Base-by-base conservation (phyloP, 495 filamentous ascomycete species). In the Umbilicaria muhlenbergii region DNA sequence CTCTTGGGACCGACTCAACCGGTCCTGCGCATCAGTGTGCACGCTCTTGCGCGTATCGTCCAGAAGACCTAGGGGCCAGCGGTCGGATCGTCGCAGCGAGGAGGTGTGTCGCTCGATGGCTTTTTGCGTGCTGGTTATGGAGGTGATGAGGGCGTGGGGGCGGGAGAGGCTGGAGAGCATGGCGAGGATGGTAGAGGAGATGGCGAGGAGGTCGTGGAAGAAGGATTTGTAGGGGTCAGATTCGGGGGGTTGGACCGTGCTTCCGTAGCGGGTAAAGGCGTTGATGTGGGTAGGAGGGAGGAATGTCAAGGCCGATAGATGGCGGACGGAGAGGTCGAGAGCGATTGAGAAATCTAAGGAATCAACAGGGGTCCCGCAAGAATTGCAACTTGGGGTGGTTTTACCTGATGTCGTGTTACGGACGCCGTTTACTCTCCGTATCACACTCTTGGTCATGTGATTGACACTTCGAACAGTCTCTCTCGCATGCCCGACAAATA, bases 11-110 rank as follows among this genome's bases (percentile, higher is more conserved):
- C 74, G 71, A 37, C 69, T 68, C 19, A 81, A 80, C 53, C 81
- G 85, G 40, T 83, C 74, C 52, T 81, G 77, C 28, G 81, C 78
- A 31, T 94, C 88, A 35, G 83, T 77, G 52, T 83, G 79, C 37
- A 84, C 70, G 38, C 82, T 78, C 48, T 81, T 77, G 15, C 89
- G 73, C 6, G 91, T 85, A 44, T 95, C 89, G 58, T 98, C 91
- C 4, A 98, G 78, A 21, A 89, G 64, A 17, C 81, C 82, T 1
- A 86, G 69, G 28, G 83, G 81, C 83, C 84, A 89, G 21, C 83
- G 70, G 43, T 81, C 78, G 0, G 75, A 73, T 24, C 82, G 79
- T 8, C 70, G 73, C 1, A 92, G 65, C 3, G 83, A 84, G 42
- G 71, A 78, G 50, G 80, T 73, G 44, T 79, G 78, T 34, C 85